These are phyloP conservation scores for Cystobasidium ongulense DNA, from an alignment of 768 basidiomycete species.

Conservation along the genomic window DNA sequence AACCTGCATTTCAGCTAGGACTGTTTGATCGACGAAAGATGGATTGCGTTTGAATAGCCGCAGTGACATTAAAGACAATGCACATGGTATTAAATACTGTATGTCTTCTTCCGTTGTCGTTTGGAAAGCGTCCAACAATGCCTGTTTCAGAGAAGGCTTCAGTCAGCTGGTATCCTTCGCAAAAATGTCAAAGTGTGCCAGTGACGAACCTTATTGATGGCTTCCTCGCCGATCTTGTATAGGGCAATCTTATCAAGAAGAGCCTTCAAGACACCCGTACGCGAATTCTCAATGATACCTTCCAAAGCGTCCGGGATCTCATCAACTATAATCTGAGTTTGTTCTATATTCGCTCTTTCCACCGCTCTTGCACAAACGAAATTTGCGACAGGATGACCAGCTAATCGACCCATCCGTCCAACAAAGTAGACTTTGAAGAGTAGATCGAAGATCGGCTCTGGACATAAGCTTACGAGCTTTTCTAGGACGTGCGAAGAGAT, in stretches of 20 bases:
- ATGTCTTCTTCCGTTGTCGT: conserved; percentile 51
- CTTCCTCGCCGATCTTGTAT: conserved; percentile 51
- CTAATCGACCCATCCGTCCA: conserved; percentile 61
- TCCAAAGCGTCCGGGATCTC: conserved; percentile 53
- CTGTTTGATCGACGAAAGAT: conserved; percentile 40
- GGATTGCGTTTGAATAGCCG: conserved; percentile 34
- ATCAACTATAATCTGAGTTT: conserved; percentile 54
- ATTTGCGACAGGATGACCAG: conserved; percentile 83
- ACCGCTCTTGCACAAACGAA: conserved; percentile 80
- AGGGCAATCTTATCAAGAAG: conserved; percentile 60
- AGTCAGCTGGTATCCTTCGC: neutral
- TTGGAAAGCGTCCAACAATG: conserved; percentile 57
- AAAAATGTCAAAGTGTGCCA: neutral
- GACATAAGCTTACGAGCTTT: conserved; percentile 59
- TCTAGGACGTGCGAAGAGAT: conserved; percentile 89
- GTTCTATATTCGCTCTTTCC: conserved; percentile 54
- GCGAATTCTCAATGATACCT: conserved; percentile 56
- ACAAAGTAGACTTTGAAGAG: conserved; percentile 74
- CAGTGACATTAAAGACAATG: conserved; percentile 50
- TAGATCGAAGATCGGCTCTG: conserved; percentile 55
- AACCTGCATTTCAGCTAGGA: conserved; percentile 57
- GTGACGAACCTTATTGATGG: conserved; percentile 54
- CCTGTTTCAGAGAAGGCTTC: conserved; percentile 50
- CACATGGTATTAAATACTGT: conserved; percentile 57
- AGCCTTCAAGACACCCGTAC: conserved; percentile 70